phyloP scores from a whole-genome alignment of 345 rosid species.

The Arabis alpina region DNA sequence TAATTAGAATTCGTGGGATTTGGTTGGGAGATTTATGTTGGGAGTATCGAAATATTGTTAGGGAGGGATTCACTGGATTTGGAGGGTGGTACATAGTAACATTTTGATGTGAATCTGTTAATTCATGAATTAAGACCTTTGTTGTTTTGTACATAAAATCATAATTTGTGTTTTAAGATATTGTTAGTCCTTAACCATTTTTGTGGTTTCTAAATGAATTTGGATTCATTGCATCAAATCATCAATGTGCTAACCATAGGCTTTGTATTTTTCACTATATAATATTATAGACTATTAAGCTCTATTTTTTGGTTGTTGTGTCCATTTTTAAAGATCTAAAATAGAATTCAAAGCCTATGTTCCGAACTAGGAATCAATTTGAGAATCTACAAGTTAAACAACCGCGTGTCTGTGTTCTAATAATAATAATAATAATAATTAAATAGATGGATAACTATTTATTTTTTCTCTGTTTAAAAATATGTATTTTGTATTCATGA shows the following conservation, averaged over 20 bases:
- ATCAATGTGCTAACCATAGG: background rate
- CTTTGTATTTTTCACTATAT: background rate
- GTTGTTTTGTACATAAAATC: constrained; percentile 6
- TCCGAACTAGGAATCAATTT: constrained; percentile 24
- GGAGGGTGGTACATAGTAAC: constrained; percentile 20
- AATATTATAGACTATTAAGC: background rate
- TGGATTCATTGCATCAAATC: background rate
- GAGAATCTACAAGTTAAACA: background rate
- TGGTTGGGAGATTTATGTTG: constrained; percentile 20
- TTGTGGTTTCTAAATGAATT: constrained; percentile 10
- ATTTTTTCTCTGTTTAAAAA: background rate
- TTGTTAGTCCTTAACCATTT: background rate
- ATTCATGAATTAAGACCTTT: background rate
- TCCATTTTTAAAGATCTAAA: background rate
- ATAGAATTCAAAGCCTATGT: background rate
- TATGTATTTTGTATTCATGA: background rate
- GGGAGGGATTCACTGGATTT: constrained; percentile 20
- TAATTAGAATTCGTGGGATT: constrained; percentile 19
- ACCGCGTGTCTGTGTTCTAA: background rate
- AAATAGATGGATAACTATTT: background rate
- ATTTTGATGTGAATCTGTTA: constrained; percentile 17
- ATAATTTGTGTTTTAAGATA: background rate
- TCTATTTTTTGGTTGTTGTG: background rate
- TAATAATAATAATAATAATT: background rate
- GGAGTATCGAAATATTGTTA: constrained; percentile 13